Conservation (phyloP, 2,329 filamentous ascomycete species). For the Madurella fahalii region DNA sequence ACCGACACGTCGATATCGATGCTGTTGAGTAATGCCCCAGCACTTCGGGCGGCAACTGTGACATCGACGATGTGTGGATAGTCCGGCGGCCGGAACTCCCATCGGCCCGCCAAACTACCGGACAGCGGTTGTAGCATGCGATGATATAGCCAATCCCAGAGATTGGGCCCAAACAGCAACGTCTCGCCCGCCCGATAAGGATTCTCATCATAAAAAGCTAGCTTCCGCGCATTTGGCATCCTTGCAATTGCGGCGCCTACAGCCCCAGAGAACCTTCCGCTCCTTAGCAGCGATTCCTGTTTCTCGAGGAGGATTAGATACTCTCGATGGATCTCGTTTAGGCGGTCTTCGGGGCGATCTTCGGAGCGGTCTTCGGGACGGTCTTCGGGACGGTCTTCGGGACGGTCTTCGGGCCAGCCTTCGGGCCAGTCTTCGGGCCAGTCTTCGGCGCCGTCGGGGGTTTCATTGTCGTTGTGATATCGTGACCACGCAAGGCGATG, state of each 20-base stretch:
- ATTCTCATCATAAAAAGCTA: background rate
- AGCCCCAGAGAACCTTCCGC: background rate
- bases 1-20: background rate
- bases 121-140: background rate
- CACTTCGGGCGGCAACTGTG: background rate
- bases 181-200: background rate
- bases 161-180: background rate
- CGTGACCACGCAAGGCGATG: background rate
- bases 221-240: constrained; percentile 1
- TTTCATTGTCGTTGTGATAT: too few species aligned
- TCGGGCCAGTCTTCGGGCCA: background rate
- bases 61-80: background rate
- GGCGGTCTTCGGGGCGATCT: background rate
- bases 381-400: background rate
- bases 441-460: too few species aligned
- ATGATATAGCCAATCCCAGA: background rate
- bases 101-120: background rate
- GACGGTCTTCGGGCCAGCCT: background rate
- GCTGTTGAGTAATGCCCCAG: background rate
- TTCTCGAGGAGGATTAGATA: constrained; percentile 4
- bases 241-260: constrained; percentile 9
- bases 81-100: background rate
- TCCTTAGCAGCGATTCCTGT: constrained; percentile 1
- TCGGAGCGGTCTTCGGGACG: background rate
- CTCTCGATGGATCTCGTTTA: background rate